Evolutionary conservation across 805 yeast genomes (phyloP).

Genomic region (Myxozyma neglecta): DNA sequence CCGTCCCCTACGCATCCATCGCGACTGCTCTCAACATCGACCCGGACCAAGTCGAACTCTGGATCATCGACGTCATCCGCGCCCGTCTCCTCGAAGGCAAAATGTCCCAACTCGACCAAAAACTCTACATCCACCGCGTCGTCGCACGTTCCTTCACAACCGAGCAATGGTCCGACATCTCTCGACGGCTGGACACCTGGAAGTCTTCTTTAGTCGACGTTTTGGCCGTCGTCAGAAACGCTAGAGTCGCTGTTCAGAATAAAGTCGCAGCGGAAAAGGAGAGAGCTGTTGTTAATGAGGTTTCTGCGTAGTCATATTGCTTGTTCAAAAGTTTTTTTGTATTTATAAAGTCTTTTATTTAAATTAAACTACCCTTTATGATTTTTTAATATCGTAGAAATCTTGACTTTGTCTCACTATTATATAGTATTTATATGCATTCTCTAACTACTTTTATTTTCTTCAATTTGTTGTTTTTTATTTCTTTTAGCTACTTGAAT

Average conservation of each 20-base stretch:
- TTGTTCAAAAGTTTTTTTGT: background rate
- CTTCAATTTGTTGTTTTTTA: too few relatives aligned
- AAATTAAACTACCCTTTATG: too few relatives aligned
- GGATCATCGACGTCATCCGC: slow-evolving; percentile 46
- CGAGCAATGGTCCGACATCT: slow-evolving; percentile 43
- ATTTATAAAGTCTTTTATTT: background rate
- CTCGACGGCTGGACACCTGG: slow-evolving; percentile 42
- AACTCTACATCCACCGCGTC: slow-evolving; percentile 43
- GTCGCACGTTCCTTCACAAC: slow-evolving; percentile 42
- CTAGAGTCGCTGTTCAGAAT: slow-evolving; percentile 21
- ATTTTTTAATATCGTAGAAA: too few relatives aligned
- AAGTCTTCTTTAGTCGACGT: slow-evolving; percentile 39
- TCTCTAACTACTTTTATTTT: too few relatives aligned
- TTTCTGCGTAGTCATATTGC: background rate
- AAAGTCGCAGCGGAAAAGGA: slow-evolving; percentile 18
- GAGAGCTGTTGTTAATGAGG: background rate
- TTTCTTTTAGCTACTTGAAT: too few relatives aligned
- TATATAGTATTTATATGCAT: too few relatives aligned
- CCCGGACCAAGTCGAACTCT: slow-evolving; percentile 42
- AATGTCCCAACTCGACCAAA: slow-evolving; percentile 43
- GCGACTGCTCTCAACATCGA: slow-evolving; percentile 39
- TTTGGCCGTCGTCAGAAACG: slow-evolving; percentile 35
- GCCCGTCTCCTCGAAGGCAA: slow-evolving; percentile 47
- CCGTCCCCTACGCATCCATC: slow-evolving; percentile 40
- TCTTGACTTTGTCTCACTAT: too few relatives aligned